A percentile compares a stretch with the other conserved stretches of the same genome.
Conservation (phyloP, 2,329 filamentous ascomycete species). For the Penicillium digitatum region DNA sequence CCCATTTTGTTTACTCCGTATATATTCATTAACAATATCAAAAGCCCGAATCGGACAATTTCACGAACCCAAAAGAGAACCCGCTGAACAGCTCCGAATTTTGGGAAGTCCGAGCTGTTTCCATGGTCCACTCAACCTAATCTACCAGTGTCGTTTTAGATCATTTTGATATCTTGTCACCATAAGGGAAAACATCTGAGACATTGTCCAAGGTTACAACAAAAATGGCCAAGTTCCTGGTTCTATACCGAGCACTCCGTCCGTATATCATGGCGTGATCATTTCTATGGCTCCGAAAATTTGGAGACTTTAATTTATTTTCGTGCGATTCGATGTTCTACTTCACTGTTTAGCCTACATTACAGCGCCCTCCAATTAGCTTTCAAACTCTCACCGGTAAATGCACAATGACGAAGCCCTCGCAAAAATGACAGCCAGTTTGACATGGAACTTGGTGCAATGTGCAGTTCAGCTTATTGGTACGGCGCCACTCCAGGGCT, state of each 20-base stretch:
- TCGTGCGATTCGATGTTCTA: neutral
- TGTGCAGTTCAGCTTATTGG: neutral
- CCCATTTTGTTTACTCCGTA: too few species aligned
- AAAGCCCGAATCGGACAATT: neutral
- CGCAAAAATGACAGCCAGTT: neutral
- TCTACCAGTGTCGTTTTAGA: neutral
- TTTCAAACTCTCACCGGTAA: neutral
- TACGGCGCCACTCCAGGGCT: neutral
- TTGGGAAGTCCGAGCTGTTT: neutral
- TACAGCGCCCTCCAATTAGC: neutral
- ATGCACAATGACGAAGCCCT: neutral
- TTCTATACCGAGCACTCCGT: neutral
- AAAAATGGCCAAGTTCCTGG: neutral
- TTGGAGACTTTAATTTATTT: neutral
- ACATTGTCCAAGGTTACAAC: neutral
- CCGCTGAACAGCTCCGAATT: neutral
- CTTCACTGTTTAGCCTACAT: neutral
- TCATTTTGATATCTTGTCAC: neutral
- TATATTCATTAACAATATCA: too few species aligned
- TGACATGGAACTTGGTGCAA: neutral
- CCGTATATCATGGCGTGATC: neutral
- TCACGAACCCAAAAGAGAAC: neutral
- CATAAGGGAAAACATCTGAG: neutral
- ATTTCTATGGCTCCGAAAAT: neutral
- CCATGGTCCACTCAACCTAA: conserved; percentile 1